Evolutionary conservation across 1,284 basidiomycete species (phyloP), one percentile per base, ranked within the genome.

Genomic region (Austropuccinia psidii): DNA sequence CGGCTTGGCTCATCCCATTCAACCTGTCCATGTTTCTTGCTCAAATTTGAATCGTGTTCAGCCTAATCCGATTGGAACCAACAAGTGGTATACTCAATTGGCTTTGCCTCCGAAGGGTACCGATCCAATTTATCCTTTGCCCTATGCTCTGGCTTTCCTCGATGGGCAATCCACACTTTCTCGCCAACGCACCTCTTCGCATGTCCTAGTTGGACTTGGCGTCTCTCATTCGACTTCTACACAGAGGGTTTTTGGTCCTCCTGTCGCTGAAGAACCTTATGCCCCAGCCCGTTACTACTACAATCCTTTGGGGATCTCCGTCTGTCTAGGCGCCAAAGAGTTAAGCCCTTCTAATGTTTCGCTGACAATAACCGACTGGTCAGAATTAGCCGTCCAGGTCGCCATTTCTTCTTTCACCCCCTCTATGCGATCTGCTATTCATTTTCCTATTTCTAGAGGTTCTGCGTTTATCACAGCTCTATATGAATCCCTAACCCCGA

Each of bases 1-100:
- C n/a, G n/a, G n/a, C n/a, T n/a, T n/a, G n/a, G n/a, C n/a, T n/a
- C n/a, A n/a, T n/a, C n/a, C n/a, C n/a, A n/a, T n/a, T n/a, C n/a
- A n/a, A n/a, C n/a, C n/a, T n/a, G n/a, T n/a, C n/a, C n/a, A n/a
- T n/a, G n/a, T n/a, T n/a, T n/a, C n/a, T n/a, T n/a, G n/a, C n/a
- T n/a, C n/a, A n/a, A n/a, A n/a, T n/a, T n/a, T n/a, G n/a, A n/a
- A n/a, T n/a, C n/a, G n/a, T n/a, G n/a, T n/a, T n/a, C n/a, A n/a
- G n/a, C n/a, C n/a, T n/a, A n/a, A n/a, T 54, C 70, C 70, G 24
- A 52, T 62, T 31, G 72, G 72, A n/a, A 74, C 72, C 62, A 74
- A 74, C 35, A 74, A 74, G n/a, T 74, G 72, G 72, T 74, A 74
- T 45, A 66, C 72, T 24, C 72, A 74, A n/a, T 43, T 74, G 8